Evolutionary conservation across 257 asterid genomes (phyloP), one percentile per base, ranked within the genome.

Genomic region (Fraxinus cuspidata): DNA sequence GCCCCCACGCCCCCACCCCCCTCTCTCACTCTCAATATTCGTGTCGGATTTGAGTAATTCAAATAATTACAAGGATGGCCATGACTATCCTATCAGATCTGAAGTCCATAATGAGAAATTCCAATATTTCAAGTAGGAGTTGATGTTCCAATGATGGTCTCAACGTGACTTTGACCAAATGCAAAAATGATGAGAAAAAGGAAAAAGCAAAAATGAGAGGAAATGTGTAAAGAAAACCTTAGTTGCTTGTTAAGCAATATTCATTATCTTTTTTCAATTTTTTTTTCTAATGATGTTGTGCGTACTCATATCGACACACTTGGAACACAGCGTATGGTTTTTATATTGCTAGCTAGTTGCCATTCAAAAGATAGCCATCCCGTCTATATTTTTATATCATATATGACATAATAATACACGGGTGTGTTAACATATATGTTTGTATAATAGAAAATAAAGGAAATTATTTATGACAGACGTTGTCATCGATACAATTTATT

Each of bases 91-190:
- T 32, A 77, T 28, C 71, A 76, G 74, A 74, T 71, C 66, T 74
- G 80, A 82, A 83, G 67, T 77, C 31, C 47, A 81, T 69, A 53
- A 83, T 81, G 86, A 77, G 83, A 83, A 76, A 60, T 44, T 44
- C 53, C 53, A 44, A 44, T 44, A 44, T 72, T 28, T 32, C 67
- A 77, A 74, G 82, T 81, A 31, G 72, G 38, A 38, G 79, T 79
- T 82, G 89, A 85, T 85, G 81, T 76, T 78, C 83, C 83, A 83
- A 85, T 85, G 82, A 85, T 87, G 88, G 58, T 71, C 82, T 44
- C 69, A 70, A 84, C 84, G 84, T 80, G 78, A 70, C 73, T 86
- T 86, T 86, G 92, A 84, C 90, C 81, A 78, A 78, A 68, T 80
- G 65, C 44, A 80, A 79, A 56, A 34, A 29, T 40, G 64, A 35